Percentiles rank a stretch among this genome's conserved stretches.
phyloP scores from a whole-genome alignment of 1,284 basidiomycete species.

The Bjerkandera adusta region DNA sequence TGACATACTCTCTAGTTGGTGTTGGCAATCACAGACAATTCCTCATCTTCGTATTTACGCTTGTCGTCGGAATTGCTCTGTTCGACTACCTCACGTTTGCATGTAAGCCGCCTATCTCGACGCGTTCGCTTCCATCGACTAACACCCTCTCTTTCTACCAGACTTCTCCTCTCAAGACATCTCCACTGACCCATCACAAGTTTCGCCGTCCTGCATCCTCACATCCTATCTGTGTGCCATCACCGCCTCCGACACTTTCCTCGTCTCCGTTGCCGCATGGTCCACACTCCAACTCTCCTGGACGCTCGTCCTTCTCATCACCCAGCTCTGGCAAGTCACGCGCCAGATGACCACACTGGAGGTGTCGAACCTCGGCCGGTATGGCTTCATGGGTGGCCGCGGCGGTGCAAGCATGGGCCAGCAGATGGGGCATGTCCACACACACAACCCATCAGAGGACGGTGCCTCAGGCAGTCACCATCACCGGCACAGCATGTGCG shows the following conservation, averaged over 20 bases:
- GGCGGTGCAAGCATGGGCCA: conserved; percentile 67
- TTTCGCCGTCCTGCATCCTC: conserved; percentile 66
- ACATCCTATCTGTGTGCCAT: conserved; percentile 68
- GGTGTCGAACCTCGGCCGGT: conserved; percentile 91
- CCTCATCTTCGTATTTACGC: conserved; percentile 81
- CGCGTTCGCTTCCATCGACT: conserved; percentile 3
- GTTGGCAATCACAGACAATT: conserved; percentile 95
- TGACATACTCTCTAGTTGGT: conserved; percentile 62
- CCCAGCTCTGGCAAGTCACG: conserved; percentile 90
- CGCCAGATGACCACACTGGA: conserved; percentile 97
- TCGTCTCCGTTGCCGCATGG: conserved; percentile 82
- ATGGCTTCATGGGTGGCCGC: conserved; percentile 95
- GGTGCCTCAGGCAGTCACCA: conserved; percentile 16
- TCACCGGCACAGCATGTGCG: conserved; percentile 30
- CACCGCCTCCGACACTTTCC: conserved; percentile 77
- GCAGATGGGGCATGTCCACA: conserved; percentile 67
- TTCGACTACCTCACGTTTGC: conserved; percentile 84
- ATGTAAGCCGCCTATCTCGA: conserved; percentile 52
- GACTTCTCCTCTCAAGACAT: conserved; percentile 48
- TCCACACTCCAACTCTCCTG: conserved; percentile 89
- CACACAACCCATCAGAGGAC: conserved; percentile 31
- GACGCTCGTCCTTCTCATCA: conserved; percentile 84
- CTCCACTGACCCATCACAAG: conserved; percentile 37
- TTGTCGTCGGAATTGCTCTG: conserved; percentile 77
- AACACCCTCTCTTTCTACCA: conserved; percentile 23